A percentile compares a stretch with the other conserved stretches of the same genome.
These are phyloP conservation scores for Thraustochytrium striatum DNA, from an alignment of 352 stramenopile species.

Conservation along the genomic window DNA sequence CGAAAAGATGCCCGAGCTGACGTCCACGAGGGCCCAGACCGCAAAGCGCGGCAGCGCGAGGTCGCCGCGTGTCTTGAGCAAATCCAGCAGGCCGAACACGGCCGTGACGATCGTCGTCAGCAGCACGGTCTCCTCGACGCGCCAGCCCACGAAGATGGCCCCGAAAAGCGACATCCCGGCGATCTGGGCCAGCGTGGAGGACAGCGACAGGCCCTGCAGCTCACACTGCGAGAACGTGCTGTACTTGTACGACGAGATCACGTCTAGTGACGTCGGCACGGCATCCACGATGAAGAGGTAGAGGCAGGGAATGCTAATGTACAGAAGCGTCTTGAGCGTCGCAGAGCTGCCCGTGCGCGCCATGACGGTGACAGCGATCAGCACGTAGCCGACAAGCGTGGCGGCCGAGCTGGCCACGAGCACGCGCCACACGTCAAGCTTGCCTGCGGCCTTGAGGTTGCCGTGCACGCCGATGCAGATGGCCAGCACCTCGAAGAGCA, in stretches of 20 bases:
- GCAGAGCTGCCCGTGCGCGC: background rate
- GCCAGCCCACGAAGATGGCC: background rate
- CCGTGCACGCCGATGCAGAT: conserved; percentile 14
- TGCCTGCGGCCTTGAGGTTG: conserved; percentile 1
- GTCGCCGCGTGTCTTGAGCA: background rate
- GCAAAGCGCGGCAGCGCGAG: background rate
- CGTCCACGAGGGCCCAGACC: background rate
- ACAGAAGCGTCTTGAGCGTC: background rate
- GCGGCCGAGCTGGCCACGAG: background rate
- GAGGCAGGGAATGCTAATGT: conserved; percentile 36
- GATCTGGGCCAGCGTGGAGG: background rate
- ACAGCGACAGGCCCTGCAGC: conserved; percentile 16
- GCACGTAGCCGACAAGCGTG: background rate
- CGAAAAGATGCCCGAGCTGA: background rate
- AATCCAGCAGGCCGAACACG: background rate
- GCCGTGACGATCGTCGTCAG: background rate
- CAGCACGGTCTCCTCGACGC: conserved; percentile 8
- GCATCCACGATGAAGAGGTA: conserved; percentile 43
- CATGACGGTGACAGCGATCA: background rate
- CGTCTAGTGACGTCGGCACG: conserved; percentile 28
- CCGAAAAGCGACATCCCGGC: background rate
- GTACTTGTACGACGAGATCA: conserved; percentile 31
- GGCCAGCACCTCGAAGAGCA: conserved; percentile 29
- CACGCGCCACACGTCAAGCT: background rate
- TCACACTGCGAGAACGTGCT: conserved; percentile 16